These are phyloP conservation scores for Nakazawaea pomicola DNA, from an alignment of 805 yeast species.

Conservation along the genomic window DNA sequence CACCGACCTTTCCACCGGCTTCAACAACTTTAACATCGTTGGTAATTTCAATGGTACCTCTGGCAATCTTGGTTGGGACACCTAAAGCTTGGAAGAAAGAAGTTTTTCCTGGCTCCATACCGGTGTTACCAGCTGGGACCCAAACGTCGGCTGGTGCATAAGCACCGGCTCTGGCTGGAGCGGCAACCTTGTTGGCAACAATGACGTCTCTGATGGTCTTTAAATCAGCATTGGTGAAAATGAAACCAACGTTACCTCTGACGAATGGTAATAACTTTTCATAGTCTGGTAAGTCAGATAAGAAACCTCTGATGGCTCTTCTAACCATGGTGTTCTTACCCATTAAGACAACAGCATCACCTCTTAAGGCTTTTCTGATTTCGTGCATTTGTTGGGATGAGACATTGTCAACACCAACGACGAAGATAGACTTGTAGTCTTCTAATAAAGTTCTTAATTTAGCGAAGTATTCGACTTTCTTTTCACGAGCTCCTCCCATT, in stretches of 20 bases:
- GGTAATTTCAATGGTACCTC: conserved; percentile 99
- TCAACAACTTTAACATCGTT: conserved; percentile 93
- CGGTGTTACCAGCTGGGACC: conserved; percentile 99
- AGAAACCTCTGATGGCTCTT: conserved; percentile 97
- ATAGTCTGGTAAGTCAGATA: conserved; percentile 89
- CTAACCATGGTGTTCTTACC: conserved; percentile 99
- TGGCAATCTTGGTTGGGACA: conserved; percentile 99
- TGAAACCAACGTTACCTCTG: conserved; percentile 99
- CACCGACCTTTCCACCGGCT: conserved; percentile 88
- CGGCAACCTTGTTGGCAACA: conserved; percentile 93
- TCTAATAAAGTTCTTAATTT: conserved; percentile 93
- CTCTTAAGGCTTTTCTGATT: conserved; percentile 95
- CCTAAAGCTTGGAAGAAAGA: conserved; percentile 99
- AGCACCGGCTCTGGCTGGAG: conserved; percentile 99
- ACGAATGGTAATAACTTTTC: conserved; percentile 94
- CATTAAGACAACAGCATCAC: conserved; percentile 93
- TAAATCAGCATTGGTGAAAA: conserved; percentile 96
- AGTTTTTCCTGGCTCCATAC: conserved; percentile 99
- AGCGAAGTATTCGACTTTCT: conserved; percentile 91
- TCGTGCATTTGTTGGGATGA: conserved; percentile 99
- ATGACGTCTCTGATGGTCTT: conserved; percentile 86
- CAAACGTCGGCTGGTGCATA: conserved; percentile 96
- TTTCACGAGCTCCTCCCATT: conserved; percentile 99
- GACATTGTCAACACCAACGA: conserved; percentile 99
- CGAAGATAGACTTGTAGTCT: conserved; percentile 96